Evolutionary conservation across 257 asterid species (phyloP).

Genomic region (Mitragyna speciosa): DNA sequence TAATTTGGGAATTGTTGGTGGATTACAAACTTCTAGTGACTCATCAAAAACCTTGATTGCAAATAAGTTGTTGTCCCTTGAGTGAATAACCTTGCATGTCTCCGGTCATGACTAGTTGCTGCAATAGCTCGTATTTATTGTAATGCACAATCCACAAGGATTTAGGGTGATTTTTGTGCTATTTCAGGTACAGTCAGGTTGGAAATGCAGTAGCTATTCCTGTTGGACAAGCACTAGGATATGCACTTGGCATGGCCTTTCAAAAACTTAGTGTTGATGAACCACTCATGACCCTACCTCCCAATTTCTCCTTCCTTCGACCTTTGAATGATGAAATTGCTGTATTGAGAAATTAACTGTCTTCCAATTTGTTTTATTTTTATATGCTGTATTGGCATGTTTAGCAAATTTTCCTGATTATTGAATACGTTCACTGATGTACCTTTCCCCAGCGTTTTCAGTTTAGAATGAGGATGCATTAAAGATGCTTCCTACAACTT

Average conservation of each 20-base stretch:
- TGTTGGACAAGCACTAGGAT: conserved; percentile 72
- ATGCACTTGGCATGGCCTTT: conserved; percentile 69
- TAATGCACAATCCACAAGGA: background rate
- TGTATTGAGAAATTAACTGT: conserved; percentile 22
- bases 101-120: background rate
- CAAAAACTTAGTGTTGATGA: conserved; percentile 53
- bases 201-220: conserved; percentile 88
- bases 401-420: background rate
- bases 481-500: background rate
- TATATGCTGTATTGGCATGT: background rate
- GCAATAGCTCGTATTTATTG: background rate
- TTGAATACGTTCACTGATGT: background rate
- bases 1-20: background rate
- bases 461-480: background rate
- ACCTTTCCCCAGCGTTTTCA: no score
- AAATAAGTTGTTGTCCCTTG: background rate
- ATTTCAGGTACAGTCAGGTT: conserved; percentile 59
- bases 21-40: background rate
- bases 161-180: background rate
- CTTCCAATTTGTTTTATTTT: background rate
- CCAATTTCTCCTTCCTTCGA: conserved; percentile 43
- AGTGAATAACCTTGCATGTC: background rate
- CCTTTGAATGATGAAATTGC: conserved; percentile 32
- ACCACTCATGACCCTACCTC: conserved; percentile 59
- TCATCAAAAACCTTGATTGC: background rate